These are phyloP conservation scores for Globisporangium emineosum DNA, from an alignment of 352 stramenopile genomes.

Conservation along the genomic window DNA sequence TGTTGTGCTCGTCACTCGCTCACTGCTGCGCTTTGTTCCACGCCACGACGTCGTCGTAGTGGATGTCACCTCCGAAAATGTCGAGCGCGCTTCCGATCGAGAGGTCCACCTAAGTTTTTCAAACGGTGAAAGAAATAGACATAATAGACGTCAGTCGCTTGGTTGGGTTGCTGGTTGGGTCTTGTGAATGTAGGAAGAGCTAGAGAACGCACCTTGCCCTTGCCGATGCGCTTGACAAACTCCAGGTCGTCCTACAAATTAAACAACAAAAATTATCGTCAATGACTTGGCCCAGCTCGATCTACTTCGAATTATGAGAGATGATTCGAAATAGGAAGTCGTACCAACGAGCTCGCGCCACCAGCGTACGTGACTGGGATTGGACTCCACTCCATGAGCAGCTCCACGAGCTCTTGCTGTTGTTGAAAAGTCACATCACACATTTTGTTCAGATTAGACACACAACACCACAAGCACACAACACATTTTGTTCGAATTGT, in stretches of 20 bases:
- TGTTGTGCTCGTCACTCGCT: not conserved
- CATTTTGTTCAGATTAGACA: not conserved
- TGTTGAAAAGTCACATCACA: not conserved
- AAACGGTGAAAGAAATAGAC: not conserved
- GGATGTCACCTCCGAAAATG: slow-evolving; percentile 95
- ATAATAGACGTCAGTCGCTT: not conserved
- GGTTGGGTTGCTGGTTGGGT: not conserved
- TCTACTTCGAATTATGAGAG: not conserved
- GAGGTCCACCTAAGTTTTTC: slow-evolving; percentile 88
- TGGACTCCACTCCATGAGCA: slow-evolving; percentile 90
- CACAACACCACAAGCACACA: not conserved
- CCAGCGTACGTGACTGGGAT: slow-evolving; percentile 97
- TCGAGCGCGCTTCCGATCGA: slow-evolving; percentile 97
- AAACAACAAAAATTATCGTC: not conserved
- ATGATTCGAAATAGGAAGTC: not conserved
- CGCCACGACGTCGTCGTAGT: slow-evolving; percentile 91
- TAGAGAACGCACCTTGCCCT: slow-evolving; percentile 61
- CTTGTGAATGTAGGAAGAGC: not conserved
- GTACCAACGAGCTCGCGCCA: slow-evolving; percentile 88
- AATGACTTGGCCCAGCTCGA: not conserved
- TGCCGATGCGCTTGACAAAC: slow-evolving; percentile 90
- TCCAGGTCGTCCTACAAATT: slow-evolving; percentile 89
- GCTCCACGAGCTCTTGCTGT: slow-evolving; percentile 93
- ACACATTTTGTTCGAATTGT: no score
- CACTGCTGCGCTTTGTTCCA: slow-evolving; percentile 66